A percentile compares a stretch with the other conserved stretches of the same genome.
Evolutionary conservation across 139 green algal genomes (phyloP).

Genomic region (Chara braunii): DNA sequence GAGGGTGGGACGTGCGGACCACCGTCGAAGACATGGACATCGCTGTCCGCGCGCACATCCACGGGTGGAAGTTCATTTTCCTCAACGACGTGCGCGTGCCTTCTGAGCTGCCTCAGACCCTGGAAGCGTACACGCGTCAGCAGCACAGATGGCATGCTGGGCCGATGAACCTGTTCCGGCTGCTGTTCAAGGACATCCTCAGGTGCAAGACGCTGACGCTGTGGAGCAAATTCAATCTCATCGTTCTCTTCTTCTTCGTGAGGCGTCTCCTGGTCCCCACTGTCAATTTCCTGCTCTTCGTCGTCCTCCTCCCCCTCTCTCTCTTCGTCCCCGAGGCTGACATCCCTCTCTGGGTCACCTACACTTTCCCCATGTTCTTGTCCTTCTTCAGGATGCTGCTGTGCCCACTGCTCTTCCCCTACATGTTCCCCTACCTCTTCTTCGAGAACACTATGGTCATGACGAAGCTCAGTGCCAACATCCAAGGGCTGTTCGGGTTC

Average conservation of each 20-base stretch:
- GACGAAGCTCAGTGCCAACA: slow-evolving; percentile 69
- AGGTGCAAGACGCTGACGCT: slow-evolving; percentile 22
- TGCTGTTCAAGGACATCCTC: slow-evolving; percentile 30
- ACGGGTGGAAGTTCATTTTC: slow-evolving; percentile 78
- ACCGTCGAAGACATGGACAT: slow-evolving; percentile 73
- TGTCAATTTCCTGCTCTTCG: slow-evolving; percentile 74
- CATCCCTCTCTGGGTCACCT: slow-evolving; percentile 31
- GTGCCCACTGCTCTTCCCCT: no score
- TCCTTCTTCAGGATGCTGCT: no score
- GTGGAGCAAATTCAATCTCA: slow-evolving; percentile 59
- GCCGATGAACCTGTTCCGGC: slow-evolving; percentile 36
- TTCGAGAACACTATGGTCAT: slow-evolving; percentile 85
- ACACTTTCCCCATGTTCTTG: no score
- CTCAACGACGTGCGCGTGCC: slow-evolving; percentile 66
- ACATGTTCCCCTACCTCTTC: slow-evolving; percentile 61
- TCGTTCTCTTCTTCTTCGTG: slow-evolving; percentile 69
- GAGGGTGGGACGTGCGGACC: slow-evolving; percentile 85
- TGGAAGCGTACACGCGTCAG: slow-evolving; percentile 93
- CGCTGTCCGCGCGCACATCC: slow-evolving; percentile 66
- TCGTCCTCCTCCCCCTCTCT: slow-evolving; percentile 52
- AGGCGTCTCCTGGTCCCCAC: slow-evolving; percentile 70
- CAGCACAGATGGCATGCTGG: slow-evolving; percentile 88
- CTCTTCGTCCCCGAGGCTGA: slow-evolving; percentile 39
- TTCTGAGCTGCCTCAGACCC: slow-evolving; percentile 79
- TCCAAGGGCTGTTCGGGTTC: slow-evolving; percentile 36